phyloP scores from a whole-genome alignment of 2,329 filamentous ascomycete genomes.

The Diplodia mutila region DNA sequence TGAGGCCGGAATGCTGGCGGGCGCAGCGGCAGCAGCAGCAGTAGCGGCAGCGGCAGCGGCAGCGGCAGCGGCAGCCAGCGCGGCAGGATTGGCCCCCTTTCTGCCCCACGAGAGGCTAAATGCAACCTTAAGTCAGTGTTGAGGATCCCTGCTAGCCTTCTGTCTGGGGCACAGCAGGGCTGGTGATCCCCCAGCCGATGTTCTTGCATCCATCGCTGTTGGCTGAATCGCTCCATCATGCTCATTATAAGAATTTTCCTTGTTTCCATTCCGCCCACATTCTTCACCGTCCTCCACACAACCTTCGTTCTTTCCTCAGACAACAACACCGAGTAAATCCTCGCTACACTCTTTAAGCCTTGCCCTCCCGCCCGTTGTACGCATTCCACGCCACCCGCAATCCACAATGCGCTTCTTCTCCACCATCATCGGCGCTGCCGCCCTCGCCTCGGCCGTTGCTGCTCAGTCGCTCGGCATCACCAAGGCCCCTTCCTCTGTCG shows the following conservation, averaged over 20 bases:
- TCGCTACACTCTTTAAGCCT: background rate
- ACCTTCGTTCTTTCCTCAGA: constrained; percentile 4
- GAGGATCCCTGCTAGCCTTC: constrained; percentile 14
- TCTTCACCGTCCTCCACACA: constrained; percentile 4
- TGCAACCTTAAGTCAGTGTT: constrained; percentile 17
- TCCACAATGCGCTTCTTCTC: constrained; percentile 57
- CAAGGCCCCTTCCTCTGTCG: constrained; percentile 52
- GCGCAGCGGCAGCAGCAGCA: background rate
- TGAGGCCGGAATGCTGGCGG: background rate
- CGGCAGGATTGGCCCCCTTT: constrained; percentile 16
- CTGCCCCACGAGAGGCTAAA: constrained; percentile 22
- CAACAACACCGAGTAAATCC: constrained; percentile 23
- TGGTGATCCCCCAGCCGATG: constrained; percentile 9
- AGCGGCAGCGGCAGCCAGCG: background rate
- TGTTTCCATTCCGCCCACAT: constrained; percentile 18
- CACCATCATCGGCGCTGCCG: constrained; percentile 49
- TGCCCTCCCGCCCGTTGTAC: background rate
- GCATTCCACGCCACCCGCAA: constrained; percentile 18
- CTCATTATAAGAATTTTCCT: constrained; percentile 23
- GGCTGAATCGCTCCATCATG: constrained; percentile 18
- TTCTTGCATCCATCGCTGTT: background rate
- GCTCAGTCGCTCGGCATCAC: constrained; percentile 54
- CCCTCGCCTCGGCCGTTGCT: constrained; percentile 45
- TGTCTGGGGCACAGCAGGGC: constrained; percentile 10
- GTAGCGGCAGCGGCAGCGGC: background rate